A percentile compares a stretch with the other conserved stretches of the same genome.
phyloP scores from a whole-genome alignment of 495 filamentous ascomycete genomes.

The Aspergillus baeticus region DNA sequence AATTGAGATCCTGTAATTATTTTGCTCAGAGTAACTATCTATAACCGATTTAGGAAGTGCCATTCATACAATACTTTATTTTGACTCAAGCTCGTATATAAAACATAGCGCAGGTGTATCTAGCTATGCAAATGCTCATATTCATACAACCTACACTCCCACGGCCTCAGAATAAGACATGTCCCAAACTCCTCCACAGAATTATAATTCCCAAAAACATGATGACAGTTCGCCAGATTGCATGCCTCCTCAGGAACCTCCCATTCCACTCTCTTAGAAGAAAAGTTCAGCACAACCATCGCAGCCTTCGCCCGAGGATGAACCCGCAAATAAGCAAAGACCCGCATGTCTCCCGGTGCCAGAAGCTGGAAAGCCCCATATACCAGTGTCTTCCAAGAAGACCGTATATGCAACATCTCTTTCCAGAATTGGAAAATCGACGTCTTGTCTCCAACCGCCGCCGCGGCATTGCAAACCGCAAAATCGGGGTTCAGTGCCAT shows the following conservation, averaged over 20 bases:
- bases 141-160: not conserved
- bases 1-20: not conserved
- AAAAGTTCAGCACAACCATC: not conserved
- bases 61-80: too few species aligned
- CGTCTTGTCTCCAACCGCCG: constrained; percentile 32
- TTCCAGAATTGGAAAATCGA: constrained; percentile 48
- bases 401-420: constrained; percentile 36
- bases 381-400: constrained; percentile 48
- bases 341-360: constrained; percentile 30
- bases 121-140: too few species aligned
- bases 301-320: not conserved
- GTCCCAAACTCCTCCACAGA: not conserved
- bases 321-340: constrained; percentile 25
- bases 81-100: too few species aligned
- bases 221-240: not conserved
- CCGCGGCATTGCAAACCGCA: constrained; percentile 39
- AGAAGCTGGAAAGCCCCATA: constrained; percentile 52
- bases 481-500: constrained; percentile 49
- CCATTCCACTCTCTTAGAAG: not conserved
- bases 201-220: not conserved
- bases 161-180: not conserved
- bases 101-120: too few species aligned
- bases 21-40: not conserved
- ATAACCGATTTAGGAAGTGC: not conserved
- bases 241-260: not conserved